phyloP scores from a whole-genome alignment of 768 basidiomycete genomes.

The Lentinula sp. region DNA sequence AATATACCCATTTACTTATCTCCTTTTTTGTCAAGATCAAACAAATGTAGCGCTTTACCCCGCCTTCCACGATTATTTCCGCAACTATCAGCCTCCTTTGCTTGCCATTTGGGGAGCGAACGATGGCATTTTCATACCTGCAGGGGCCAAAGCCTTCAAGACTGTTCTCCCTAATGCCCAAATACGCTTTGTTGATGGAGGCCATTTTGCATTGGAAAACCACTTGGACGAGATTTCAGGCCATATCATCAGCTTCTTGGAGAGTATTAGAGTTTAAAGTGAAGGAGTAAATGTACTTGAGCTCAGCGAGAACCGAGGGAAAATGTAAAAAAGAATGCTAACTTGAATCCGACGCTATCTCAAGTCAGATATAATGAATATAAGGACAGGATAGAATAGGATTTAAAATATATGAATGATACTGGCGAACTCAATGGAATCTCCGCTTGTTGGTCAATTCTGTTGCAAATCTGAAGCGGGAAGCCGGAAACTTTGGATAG shows the following conservation, averaged over 20 bases:
- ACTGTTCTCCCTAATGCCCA: slow-evolving; percentile 28
- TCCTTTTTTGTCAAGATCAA: slow-evolving; percentile 18
- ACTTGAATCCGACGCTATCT: too few relatives aligned
- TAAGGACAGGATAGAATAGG: too few relatives aligned
- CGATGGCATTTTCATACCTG: slow-evolving; percentile 35
- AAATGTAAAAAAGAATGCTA: too few relatives aligned
- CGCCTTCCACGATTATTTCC: slow-evolving; percentile 37
- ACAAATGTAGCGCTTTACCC: slow-evolving; percentile 40
- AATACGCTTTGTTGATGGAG: slow-evolving; percentile 34
- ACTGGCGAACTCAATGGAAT: too few relatives aligned
- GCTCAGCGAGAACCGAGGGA: too few relatives aligned
- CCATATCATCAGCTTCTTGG: slow-evolving; percentile 25
- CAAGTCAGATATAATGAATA: too few relatives aligned
- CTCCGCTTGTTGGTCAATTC: too few relatives aligned
- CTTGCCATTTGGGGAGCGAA: slow-evolving; percentile 44
- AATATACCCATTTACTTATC: neutral
- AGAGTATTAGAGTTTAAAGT: slow-evolving; percentile 9
- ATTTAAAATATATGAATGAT: too few relatives aligned
- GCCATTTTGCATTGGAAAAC: slow-evolving; percentile 42
- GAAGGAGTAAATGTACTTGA: neutral
- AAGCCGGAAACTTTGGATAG: too few relatives aligned
- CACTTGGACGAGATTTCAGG: slow-evolving; percentile 29
- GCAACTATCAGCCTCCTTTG: slow-evolving; percentile 29
- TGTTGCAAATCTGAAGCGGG: too few relatives aligned
- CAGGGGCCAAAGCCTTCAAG: slow-evolving; percentile 40